Base-by-base conservation (phyloP, 306 rosid species). In the Mucuna pruriens region DNA sequence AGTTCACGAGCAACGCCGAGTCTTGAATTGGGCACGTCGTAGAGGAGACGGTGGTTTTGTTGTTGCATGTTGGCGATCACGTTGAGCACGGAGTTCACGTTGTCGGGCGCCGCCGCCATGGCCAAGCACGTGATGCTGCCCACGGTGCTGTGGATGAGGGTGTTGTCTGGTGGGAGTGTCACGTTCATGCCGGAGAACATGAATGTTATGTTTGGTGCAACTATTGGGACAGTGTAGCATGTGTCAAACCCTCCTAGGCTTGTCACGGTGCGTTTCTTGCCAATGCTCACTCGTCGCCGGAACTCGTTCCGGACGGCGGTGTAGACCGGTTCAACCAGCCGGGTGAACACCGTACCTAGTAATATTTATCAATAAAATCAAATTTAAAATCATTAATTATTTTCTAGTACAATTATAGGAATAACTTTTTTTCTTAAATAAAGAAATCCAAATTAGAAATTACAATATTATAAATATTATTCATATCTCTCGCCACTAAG, bases 11-110 rank as follows among this genome's bases (percentile, higher is more conserved):
- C 86, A 39, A 96, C 90, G 0, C 99, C 99, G 0, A 96, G 78
- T 66, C 98, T 90, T 0, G 96, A 89, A 70, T 96, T 96, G 34
- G 99, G 99, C 17, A 92, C 70, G 15, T 96, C 99, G 40, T 66
- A 91, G 39, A 96, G 87, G 17, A 91, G 78, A 29, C 99, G 94
- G 73, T 93, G 99, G 85, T 96, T 96, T 42, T 93, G 98, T 44
- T 96, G 99, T 75, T 96, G 99, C 96, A 96, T 86, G 76, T 86
- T 96, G 68, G 99, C 99, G 4, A 96, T 93, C 66, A 96, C 98
- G 19, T 93, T 96, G 6, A 95, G 83, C 64, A 92, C 99, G 0
- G 98, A 95, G 89, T 93, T 95, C 63, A 95, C 92, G 5, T 95
- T 95, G 55, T 88, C 89, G 0, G 99, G 98, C 0, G 99, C 92